These are phyloP conservation scores for Babesia divergens DNA, from an alignment of 169 alveolate species.

Conservation along the genomic window DNA sequence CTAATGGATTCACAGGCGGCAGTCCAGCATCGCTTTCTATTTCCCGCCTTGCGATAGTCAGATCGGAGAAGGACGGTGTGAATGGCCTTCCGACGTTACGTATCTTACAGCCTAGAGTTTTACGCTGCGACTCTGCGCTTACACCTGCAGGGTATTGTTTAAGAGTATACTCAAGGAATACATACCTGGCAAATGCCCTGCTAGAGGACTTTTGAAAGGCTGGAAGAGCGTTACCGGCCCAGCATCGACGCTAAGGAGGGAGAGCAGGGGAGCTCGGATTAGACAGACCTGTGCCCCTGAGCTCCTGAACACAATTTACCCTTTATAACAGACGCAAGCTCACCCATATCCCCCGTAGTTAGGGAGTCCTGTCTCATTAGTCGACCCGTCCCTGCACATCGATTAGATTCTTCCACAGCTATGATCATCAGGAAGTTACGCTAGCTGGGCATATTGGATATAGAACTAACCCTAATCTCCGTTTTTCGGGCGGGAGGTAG, in stretches of 20 bases:
- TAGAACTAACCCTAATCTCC: neutral
- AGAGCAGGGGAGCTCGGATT: slow-evolving; percentile 75
- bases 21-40: slow-evolving; percentile 20
- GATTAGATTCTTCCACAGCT: neutral
- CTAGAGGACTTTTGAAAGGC: slow-evolving; percentile 77
- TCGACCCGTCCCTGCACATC: slow-evolving; percentile 2
- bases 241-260: slow-evolving; percentile 70
- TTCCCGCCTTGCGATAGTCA: slow-evolving; percentile 22
- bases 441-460: neutral
- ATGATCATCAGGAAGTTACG: neutral
- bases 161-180: neutral
- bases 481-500: neutral
- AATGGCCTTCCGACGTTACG: slow-evolving; percentile 49
- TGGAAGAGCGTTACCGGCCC: slow-evolving; percentile 72
- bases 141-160: slow-evolving; percentile 13
- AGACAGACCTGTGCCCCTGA: slow-evolving; percentile 56
- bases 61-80: slow-evolving; percentile 30
- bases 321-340: neutral
- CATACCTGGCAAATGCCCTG: slow-evolving; percentile 77
- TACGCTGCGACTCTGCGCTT: slow-evolving; percentile 74
- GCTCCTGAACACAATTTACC: slow-evolving; percentile 1
- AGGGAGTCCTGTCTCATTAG: neutral
- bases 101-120: slow-evolving; percentile 74
- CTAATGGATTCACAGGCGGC: slow-evolving; percentile 65
- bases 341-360: neutral